A percentile compares a stretch with the other conserved stretches of the same genome.
Conservation (phyloP, 371 early-diverging fungal species). For the Syncephalastrum racemosum region DNA sequence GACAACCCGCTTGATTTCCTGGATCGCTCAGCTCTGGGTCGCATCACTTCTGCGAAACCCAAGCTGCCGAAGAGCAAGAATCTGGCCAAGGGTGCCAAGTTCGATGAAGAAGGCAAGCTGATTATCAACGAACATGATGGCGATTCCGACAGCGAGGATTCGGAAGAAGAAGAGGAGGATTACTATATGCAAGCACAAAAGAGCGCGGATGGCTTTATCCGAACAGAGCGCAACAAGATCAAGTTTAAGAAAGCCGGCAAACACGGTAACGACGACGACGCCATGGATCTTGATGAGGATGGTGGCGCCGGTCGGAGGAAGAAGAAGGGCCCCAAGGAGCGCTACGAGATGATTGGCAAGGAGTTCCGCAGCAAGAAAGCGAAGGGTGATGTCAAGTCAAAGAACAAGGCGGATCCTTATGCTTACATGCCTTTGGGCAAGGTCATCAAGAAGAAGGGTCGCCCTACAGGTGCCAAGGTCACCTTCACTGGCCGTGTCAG, state of each 20-base stretch:
- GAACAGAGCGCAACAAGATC: slow-evolving; percentile 80
- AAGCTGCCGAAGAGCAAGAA: slow-evolving; percentile 50
- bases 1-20: slow-evolving; percentile 88
- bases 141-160: slow-evolving; percentile 36
- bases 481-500: slow-evolving; percentile 49
- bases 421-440: slow-evolving; percentile 91
- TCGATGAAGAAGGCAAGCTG: slow-evolving; percentile 75
- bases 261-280: slow-evolving; percentile 49
- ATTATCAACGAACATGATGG: slow-evolving; percentile 70
- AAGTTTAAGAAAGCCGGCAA: slow-evolving; percentile 80
- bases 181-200: slow-evolving; percentile 81
- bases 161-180: slow-evolving; percentile 62
- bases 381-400: slow-evolving; percentile 90
- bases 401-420: slow-evolving; percentile 88
- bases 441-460: slow-evolving; percentile 57
- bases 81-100: slow-evolving; percentile 34
- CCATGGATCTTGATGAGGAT: slow-evolving; percentile 58
- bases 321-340: slow-evolving; percentile 22
- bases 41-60: slow-evolving; percentile 63
- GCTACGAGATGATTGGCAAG: slow-evolving; percentile 46
- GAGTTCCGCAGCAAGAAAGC: slow-evolving; percentile 79
- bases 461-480: slow-evolving; percentile 32
- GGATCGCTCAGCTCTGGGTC: slow-evolving; percentile 81
- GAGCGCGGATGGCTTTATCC: slow-evolving; percentile 84
- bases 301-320: slow-evolving; percentile 30